Evolutionary conservation across 2,329 filamentous ascomycete genomes (phyloP).

Genomic region (Alternaria viburni): DNA sequence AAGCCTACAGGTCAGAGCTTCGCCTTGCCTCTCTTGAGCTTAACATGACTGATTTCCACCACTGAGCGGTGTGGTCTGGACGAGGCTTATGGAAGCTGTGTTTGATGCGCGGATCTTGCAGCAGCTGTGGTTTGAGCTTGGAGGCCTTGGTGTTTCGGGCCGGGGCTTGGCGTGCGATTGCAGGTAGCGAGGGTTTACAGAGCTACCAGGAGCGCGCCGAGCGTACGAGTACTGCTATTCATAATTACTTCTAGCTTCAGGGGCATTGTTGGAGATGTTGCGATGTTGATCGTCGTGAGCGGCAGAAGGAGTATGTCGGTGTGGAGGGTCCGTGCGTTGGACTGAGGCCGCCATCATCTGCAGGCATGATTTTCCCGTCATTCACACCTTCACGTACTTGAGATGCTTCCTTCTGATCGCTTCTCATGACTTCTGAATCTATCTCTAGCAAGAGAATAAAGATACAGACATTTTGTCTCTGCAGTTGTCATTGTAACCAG

Average conservation of each 20-base stretch:
- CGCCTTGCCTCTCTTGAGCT: constrained; percentile 21
- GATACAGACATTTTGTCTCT: neutral
- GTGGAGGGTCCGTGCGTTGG: neutral
- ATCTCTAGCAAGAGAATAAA: neutral
- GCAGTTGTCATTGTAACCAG: neutral
- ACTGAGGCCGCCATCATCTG: neutral
- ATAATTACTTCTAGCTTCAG: neutral
- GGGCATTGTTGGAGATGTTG: neutral
- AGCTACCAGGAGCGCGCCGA: neutral
- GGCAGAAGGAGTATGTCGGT: neutral
- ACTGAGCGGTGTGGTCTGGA: constrained; percentile 3
- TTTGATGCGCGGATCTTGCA: constrained; percentile 37
- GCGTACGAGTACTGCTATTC: neutral
- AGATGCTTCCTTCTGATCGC: neutral
- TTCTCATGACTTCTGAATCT: neutral
- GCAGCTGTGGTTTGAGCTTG: constrained; percentile 33
- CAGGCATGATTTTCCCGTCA: neutral
- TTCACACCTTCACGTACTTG: no score
- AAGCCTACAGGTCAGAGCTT: constrained; percentile 24
- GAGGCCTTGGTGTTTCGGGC: constrained; percentile 33
- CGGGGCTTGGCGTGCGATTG: constrained; percentile 20
- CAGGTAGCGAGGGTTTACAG: neutral
- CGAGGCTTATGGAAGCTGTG: neutral
- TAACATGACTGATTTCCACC: constrained; percentile 10
- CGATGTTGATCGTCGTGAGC: neutral